phyloP scores from a whole-genome alignment of 441 rosid genomes.

The Arabidopsis hybrid region DNA sequence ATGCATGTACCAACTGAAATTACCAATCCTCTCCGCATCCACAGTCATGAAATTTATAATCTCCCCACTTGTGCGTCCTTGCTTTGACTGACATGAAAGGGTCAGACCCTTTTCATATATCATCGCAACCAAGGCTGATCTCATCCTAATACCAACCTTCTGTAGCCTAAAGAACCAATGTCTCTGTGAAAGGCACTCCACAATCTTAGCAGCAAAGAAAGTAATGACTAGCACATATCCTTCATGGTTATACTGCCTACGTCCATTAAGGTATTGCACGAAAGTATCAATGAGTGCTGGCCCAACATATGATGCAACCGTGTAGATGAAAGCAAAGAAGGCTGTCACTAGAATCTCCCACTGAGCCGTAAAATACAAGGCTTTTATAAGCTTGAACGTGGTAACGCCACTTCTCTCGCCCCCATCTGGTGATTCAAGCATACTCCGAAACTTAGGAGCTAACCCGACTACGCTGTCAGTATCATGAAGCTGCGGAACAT shows the following conservation, averaged over 20 bases:
- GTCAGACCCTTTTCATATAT: conserved; percentile 58
- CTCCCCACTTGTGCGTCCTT: conserved; percentile 60
- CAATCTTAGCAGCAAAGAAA: conserved; percentile 59
- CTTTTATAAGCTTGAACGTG: conserved; percentile 66
- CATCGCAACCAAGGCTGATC: conserved; percentile 55
- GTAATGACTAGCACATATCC: conserved; percentile 52
- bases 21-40: conserved; percentile 61
- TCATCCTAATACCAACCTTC: conserved; percentile 54
- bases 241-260: conserved; percentile 46
- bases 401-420: conserved; percentile 51
- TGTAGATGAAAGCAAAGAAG: conserved; percentile 53
- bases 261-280: conserved; percentile 82
- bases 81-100: conserved; percentile 56
- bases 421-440: conserved; percentile 56
- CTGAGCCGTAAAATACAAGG: conserved; percentile 65
- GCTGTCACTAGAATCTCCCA: conserved; percentile 71
- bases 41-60: conserved; percentile 60
- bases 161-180: conserved; percentile 59
- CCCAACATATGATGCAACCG: conserved; percentile 78
- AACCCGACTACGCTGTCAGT: conserved; percentile 60
- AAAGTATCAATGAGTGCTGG: conserved; percentile 84
- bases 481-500: conserved; percentile 82
- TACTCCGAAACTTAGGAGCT: conserved; percentile 57
- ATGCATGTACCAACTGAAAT: conserved; percentile 59
- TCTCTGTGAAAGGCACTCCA: conserved; percentile 57